Conservation (phyloP, 345 rosid species). For the Eutrema heterophyllum region DNA sequence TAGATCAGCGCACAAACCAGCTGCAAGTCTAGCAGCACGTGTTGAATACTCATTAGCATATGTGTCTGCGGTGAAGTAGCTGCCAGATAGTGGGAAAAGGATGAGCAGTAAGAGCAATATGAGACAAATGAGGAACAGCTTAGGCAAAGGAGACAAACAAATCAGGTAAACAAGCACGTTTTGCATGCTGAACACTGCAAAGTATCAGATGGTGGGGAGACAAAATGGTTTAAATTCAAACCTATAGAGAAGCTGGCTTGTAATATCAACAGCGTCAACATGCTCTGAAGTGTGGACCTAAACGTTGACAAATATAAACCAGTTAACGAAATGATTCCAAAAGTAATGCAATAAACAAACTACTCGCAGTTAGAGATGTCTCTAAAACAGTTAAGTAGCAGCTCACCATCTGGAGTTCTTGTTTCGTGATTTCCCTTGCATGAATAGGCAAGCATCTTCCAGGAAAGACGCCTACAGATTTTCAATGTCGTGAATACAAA, state of each 20-base stretch:
- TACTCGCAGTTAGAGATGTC: no score
- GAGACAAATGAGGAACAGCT: no score
- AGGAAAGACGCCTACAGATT: no score
- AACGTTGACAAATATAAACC: no score
- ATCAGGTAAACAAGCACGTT: neutral
- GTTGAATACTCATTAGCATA: conserved; percentile 99
- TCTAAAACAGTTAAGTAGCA: no score
- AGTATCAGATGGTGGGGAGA: neutral
- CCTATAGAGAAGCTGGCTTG: conserved; percentile 75
- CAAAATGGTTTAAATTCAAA: conserved; percentile 19
- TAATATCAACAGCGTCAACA: conserved; percentile 65
- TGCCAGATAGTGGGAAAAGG: conserved; percentile 33
- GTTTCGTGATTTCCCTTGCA: no score
- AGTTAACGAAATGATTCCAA: no score
- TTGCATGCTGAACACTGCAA: neutral
- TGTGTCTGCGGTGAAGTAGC: conserved; percentile 95
- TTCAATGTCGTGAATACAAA: no score
- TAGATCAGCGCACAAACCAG: conserved; percentile 95
- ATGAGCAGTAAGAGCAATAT: neutral
- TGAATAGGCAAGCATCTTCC: no score
- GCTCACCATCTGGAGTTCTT: no score
- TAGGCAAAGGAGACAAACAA: no score
- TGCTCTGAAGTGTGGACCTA: conserved; percentile 84
- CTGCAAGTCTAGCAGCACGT: conserved; percentile 94
- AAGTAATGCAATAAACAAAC: no score